Base-by-base conservation (phyloP, 148 eudicot species). In the Persicaria tinctoria region DNA sequence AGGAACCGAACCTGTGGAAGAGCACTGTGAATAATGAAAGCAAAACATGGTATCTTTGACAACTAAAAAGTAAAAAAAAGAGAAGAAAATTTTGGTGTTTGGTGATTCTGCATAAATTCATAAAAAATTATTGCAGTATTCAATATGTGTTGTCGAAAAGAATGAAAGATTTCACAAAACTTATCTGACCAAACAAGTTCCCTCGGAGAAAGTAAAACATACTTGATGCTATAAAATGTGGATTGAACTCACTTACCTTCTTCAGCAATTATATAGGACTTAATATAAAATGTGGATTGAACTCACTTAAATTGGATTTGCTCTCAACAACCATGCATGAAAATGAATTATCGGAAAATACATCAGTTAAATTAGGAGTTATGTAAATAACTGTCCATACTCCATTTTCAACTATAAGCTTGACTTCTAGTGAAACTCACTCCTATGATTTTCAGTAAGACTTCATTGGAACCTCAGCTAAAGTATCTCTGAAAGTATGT, bases 1-100 rank as follows among this genome's bases (percentile, higher is more conserved):
- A 89, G 87, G 77, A 89, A 89, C 9, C 92, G 90, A 72, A 89
- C 92, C 92, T 89, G 85, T 80, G 27, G 76, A 62, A 50, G 53
- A 27, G 47, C 44, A 44, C 2, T 53, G n/a, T 53, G 11, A 2
- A 53, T 16, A 2, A 53, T 16, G 11, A 53, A 53, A 53, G 1
- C n/a, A 16, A 53, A 53, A 1, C n/a, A 9, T 1, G 13, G 13
- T 9, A 53, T 53, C 11, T 53, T 53, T 53, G n/a, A 9, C 4
- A 9, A 53, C 2, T 32, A 53, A 9, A 53, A 10, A 53, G 2
- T 53, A 16, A 53, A 53, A 53, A 53, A 16, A 53, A 53, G 13
- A 53, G 3, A 1, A 53, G n/a, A 1, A 53, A 1, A 10, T 16
- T 53, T 10, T 9, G n/a, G 13, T 53, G 11, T 16, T 53, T 16